Evolutionary conservation across 2,329 filamentous ascomycete species (phyloP).

Genomic region (Bipolaris oryzae): DNA sequence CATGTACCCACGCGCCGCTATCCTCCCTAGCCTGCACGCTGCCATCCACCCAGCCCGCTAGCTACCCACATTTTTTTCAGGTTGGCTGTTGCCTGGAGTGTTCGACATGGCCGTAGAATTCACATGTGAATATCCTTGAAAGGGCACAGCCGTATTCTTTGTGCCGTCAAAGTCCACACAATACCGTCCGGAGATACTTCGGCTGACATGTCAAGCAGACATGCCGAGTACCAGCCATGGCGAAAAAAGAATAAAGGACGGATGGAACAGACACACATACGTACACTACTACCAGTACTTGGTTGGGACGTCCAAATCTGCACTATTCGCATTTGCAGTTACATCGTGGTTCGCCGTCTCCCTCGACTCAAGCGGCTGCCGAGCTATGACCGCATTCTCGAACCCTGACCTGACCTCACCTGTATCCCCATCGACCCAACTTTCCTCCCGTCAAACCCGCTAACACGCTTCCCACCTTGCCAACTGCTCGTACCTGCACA

Average conservation of each 20-base stretch:
- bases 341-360: conserved; percentile 1
- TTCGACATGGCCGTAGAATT: not conserved
- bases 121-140: not conserved
- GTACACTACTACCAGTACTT: not conserved
- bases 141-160: not conserved
- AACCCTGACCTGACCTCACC: conserved; percentile 15
- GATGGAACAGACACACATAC: not conserved
- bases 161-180: not conserved
- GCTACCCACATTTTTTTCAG: conserved; percentile 1
- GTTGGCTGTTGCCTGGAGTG: not conserved
- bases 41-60: not conserved
- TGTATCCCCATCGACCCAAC: conserved; percentile 5
- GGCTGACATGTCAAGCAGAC: not conserved
- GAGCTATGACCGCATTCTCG: conserved; percentile 29
- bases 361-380: conserved; percentile 8
- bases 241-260: not conserved
- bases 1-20: conserved; percentile 10
- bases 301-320: not conserved
- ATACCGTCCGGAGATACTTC: not conserved
- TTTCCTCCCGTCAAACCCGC: conserved; percentile 8
- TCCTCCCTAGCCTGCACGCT: not conserved
- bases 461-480: not conserved
- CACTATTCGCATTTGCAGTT: not conserved
- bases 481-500: not conserved
- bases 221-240: not conserved